Percentiles rank a stretch among this genome's conserved stretches.
Evolutionary conservation across 75 land plant genomes (phyloP).

Genomic region (Adiantum capillusveneris): DNA sequence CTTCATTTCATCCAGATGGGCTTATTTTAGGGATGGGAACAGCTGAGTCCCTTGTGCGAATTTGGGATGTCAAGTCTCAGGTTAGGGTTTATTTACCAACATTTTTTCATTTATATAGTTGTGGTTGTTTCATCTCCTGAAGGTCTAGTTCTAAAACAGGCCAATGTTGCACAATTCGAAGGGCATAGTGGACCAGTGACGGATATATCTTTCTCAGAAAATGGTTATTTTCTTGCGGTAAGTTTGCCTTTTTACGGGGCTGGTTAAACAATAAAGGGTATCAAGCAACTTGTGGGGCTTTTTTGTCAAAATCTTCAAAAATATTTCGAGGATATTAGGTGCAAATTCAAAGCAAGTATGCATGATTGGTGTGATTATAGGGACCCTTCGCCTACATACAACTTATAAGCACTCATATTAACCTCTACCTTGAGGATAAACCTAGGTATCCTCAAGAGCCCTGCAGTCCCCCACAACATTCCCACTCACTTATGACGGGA

Average conservation of each 20-base stretch:
- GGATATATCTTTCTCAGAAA: conserved; percentile 93
- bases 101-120: not conserved
- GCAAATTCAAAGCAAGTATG: too few species aligned
- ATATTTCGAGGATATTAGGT: too few species aligned
- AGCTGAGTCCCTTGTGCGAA: conserved; percentile 74
- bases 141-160: conserved; percentile 21
- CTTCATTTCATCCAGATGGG: conserved; percentile 99
- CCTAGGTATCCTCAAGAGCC: too few species aligned
- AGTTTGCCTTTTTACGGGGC: conserved; percentile 13
- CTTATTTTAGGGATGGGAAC: conserved; percentile 98
- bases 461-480: too few species aligned
- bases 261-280: too few species aligned
- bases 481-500: too few species aligned
- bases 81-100: conserved; percentile 16
- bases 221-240: conserved; percentile 98
- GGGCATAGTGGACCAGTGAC: conserved; percentile 87
- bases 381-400: too few species aligned
- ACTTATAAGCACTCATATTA: too few species aligned
- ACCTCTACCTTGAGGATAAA: too few species aligned
- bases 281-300: too few species aligned
- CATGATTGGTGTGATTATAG: too few species aligned
- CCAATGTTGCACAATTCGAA: conserved; percentile 91
- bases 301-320: too few species aligned
- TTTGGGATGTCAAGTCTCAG: conserved; percentile 99
- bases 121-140: not conserved